A percentile compares a stretch with the other conserved stretches of the same genome.
These are phyloP conservation scores for Carallia pectinifolia DNA, from an alignment of 345 rosid species.

Conservation along the genomic window DNA sequence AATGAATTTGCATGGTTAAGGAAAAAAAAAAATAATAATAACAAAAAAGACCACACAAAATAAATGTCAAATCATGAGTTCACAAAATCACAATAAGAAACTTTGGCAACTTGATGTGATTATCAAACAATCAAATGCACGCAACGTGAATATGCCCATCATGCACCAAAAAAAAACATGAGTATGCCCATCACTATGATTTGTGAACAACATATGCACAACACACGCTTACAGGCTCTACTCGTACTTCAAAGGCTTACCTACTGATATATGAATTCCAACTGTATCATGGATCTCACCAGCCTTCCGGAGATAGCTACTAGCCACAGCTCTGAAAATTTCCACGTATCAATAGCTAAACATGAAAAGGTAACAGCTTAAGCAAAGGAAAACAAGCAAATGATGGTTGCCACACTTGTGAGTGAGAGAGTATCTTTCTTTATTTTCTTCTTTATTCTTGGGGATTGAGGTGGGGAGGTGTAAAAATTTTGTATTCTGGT, in stretches of 20 bases:
- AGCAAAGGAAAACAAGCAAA: too few species aligned
- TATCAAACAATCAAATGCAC: too few species aligned
- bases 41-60: too few species aligned
- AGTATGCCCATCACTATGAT: neutral
- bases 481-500: neutral
- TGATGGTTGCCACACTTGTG: too few species aligned
- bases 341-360: slow-evolving; percentile 3
- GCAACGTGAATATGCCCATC: neutral
- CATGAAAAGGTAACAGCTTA: neutral
- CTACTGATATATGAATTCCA: slow-evolving; percentile 54
- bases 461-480: neutral
- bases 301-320: slow-evolving; percentile 64
- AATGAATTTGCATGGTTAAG: too few species aligned
- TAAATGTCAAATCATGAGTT: too few species aligned
- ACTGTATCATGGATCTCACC: slow-evolving; percentile 88
- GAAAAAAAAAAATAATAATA: too few species aligned
- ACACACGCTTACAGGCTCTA: neutral
- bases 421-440: too few species aligned
- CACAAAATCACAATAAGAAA: too few species aligned
- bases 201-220: neutral
- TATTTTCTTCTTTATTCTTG: too few species aligned
- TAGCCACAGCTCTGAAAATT: slow-evolving; percentile 61
- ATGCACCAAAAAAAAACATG: too few species aligned
- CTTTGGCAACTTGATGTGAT: too few species aligned
- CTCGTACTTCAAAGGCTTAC: slow-evolving; percentile 39